Base-by-base conservation (phyloP, 306 rosid species). In the Myrica gale region DNA sequence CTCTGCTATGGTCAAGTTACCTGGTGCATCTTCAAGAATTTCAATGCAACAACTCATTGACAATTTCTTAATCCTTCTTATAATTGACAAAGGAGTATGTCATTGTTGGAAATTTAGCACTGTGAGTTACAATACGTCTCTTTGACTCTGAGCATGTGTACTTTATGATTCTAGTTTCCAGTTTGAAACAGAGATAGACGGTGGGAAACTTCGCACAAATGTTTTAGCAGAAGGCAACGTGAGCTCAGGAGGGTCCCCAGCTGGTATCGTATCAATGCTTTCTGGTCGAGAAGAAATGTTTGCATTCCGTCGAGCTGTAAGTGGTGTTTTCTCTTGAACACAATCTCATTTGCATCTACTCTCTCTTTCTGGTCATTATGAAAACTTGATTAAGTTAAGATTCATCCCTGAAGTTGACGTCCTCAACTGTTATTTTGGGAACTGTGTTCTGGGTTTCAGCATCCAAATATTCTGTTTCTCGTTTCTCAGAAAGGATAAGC, bases 241-340 rank as follows among this genome's bases (percentile, higher is more conserved):
- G 65, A 80, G 97, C 69, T 81, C 96, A 66, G 96, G 89, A 74
- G 97, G 92, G 66, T 53, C 92, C 74, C 88, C 92, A 19, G 73
- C 85, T 21, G 88, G 90, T 32, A 88, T 95, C 77, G 84, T 89
- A 73, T 84, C 97, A 45, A 87, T 88, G 85, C 79, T 90, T 57
- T 95, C 98, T 56, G 97, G 97, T 73, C 96, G 90, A 82, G 98
- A 95, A 85, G 98, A 95, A 84, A 84, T 85, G 89, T 92, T 95
- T 88, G 96, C 98, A 74, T 95, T 95, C 82, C 90, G 85, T 48
- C 87, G 97, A 82, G 98, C 97, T 75, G 98, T 92, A 85, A 92
- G 97, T 90, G 61, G 54, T 37, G 52, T 67, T 73, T 42, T 13
- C 17, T 60, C 9, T 32, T 13, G 16, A 10, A 23, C 32, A 11